phyloP scores from a whole-genome alignment of 768 basidiomycete genomes.

The Leccinum boreale region DNA sequence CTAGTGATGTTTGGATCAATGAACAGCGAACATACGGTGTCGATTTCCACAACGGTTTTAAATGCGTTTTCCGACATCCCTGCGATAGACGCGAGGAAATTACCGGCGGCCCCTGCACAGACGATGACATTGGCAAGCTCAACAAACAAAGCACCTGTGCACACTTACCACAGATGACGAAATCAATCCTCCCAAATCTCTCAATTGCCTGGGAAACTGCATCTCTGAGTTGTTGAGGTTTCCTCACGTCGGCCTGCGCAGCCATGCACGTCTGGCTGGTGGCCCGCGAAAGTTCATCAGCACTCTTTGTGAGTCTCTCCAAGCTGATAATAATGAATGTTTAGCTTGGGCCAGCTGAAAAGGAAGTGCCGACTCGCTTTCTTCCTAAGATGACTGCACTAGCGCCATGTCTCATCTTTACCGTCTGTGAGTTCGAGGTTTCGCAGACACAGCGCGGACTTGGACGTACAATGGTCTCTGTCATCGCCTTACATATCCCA shows the following conservation, averaged over 20 bases:
- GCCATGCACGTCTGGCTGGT: slow-evolving; percentile 75
- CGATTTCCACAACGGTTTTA: slow-evolving; percentile 90
- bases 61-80: slow-evolving; percentile 46
- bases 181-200: slow-evolving; percentile 85
- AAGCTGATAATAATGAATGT: slow-evolving; percentile 41
- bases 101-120: slow-evolving; percentile 82
- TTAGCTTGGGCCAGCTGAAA: slow-evolving; percentile 1
- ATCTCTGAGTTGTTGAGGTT: slow-evolving; percentile 63
- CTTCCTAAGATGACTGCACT: slow-evolving; percentile 80
- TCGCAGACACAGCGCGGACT: not conserved
- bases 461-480: slow-evolving; percentile 67
- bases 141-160: not conserved
- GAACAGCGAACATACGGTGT: slow-evolving; percentile 55
- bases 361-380: slow-evolving; percentile 52
- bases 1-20: not conserved
- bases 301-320: slow-evolving; percentile 65
- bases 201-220: slow-evolving; percentile 77
- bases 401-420: slow-evolving; percentile 81
- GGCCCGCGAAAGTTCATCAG: slow-evolving; percentile 61
- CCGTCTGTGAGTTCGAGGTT: slow-evolving; percentile 5
- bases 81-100: slow-evolving; percentile 87
- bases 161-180: slow-evolving; percentile 83
- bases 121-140: not conserved
- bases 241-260: slow-evolving; percentile 78
- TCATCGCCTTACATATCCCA: slow-evolving; percentile 91